These are phyloP conservation scores for Huntiella savannae DNA, from an alignment of 2,329 filamentous ascomycete species.

Conservation along the genomic window DNA sequence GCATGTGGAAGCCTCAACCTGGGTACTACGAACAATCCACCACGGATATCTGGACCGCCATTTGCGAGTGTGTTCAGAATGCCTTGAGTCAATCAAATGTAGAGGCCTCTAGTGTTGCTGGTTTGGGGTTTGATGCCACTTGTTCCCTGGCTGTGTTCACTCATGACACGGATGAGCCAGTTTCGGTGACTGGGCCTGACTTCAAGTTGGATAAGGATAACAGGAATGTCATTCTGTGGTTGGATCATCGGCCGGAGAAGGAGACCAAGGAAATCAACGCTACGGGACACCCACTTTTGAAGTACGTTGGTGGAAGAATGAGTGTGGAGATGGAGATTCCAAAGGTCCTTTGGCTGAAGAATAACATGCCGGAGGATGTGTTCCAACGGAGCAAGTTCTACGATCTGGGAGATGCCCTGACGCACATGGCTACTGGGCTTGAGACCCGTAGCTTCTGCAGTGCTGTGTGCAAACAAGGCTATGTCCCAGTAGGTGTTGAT, in stretches of 20 bases:
- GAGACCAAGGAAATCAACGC: conserved; percentile 89
- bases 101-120: conserved; percentile 55
- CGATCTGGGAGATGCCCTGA: conserved; percentile 80
- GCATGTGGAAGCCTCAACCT: conserved; percentile 58
- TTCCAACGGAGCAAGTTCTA: conserved; percentile 95
- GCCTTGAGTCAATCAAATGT: conserved; percentile 67
- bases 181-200: conserved; percentile 74
- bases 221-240: conserved; percentile 91
- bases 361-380: conserved; percentile 82
- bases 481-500: conserved; percentile 88
- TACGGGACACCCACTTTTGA: conserved; percentile 77
- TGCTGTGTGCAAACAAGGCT: conserved; percentile 93
- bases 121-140: conserved; percentile 96
- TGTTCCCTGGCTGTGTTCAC: conserved; percentile 88
- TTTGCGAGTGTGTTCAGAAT: conserved; percentile 70
- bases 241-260: conserved; percentile 79
- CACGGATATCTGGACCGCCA: conserved; percentile 87
- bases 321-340: conserved; percentile 99
- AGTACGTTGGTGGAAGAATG: conserved; percentile 96
- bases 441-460: conserved; percentile 90
- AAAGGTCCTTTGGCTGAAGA: conserved; percentile 96
- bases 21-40: conserved; percentile 94
- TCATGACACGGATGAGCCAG: conserved; percentile 72
- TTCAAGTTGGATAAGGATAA: conserved; percentile 62
- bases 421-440: conserved; percentile 80